Evolutionary conservation across 768 basidiomycete species (phyloP).

Genomic region (Lentinula sp.): DNA sequence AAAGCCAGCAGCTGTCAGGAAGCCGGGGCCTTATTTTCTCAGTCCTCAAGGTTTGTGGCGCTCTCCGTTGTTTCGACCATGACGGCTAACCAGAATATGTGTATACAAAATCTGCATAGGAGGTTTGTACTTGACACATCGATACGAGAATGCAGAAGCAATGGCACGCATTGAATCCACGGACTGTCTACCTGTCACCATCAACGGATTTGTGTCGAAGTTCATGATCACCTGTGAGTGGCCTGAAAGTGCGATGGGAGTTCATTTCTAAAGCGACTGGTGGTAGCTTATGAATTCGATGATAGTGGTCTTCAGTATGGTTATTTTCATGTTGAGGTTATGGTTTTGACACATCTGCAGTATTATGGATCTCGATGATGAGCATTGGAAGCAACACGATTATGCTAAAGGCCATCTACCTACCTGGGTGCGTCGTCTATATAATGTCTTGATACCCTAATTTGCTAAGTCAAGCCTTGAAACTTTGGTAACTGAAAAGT

Average conservation of each 20-base stretch:
- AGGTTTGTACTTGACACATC: not conserved
- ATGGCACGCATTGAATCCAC: not conserved
- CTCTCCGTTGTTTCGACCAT: not conserved
- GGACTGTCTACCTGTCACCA: not conserved
- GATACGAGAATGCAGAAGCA: not conserved
- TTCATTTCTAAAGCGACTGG: not conserved
- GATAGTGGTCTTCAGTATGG: not conserved
- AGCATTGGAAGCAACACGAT: not conserved
- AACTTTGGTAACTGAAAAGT: not conserved
- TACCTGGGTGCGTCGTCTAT: not conserved
- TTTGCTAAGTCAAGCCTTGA: not conserved
- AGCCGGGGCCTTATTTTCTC: not conserved
- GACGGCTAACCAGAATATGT: too few species aligned
- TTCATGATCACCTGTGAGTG: not conserved
- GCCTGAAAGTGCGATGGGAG: too few species aligned
- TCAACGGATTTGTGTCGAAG: not conserved
- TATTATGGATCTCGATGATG: not conserved
- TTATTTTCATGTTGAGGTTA: not conserved
- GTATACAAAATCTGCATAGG: not conserved
- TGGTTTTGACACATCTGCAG: not conserved
- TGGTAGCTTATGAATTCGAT: not conserved
- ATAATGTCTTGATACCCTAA: not conserved
- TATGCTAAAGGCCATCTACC: not conserved
- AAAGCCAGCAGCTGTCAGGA: not conserved
- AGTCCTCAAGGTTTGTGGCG: not conserved